Conservation (phyloP, 208 protist genomes). For the Leishmania arabica region DNA sequence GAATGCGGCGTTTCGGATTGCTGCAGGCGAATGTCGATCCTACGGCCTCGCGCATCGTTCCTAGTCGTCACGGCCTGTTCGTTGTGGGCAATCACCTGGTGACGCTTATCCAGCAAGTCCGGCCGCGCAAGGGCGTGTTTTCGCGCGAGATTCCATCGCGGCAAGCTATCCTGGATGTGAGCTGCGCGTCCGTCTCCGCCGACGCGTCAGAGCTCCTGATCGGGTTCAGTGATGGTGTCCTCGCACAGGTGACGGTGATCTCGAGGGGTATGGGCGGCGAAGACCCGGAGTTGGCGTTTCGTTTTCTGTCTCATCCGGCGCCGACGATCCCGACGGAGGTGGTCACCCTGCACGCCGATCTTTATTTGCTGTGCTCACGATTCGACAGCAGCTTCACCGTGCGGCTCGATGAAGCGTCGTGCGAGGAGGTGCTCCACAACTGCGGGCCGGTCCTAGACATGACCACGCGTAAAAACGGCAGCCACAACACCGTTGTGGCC, state of each 20-base stretch:
- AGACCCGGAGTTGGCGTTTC: slow-evolving; percentile 24
- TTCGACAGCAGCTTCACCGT: slow-evolving; percentile 58
- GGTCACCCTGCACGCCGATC: slow-evolving; percentile 16
- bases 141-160: slow-evolving; percentile 28
- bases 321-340: slow-evolving; percentile 35
- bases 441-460: slow-evolving; percentile 81
- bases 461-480: slow-evolving; percentile 44
- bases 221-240: slow-evolving; percentile 37
- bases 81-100: slow-evolving; percentile 71
- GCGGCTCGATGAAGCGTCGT: slow-evolving; percentile 35
- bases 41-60: slow-evolving; percentile 49
- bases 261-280: slow-evolving; percentile 1
- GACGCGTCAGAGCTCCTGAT: slow-evolving; percentile 27
- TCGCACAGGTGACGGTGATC: slow-evolving; percentile 23
- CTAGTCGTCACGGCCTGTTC: slow-evolving; percentile 52
- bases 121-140: slow-evolving; percentile 26
- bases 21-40: slow-evolving; percentile 68
- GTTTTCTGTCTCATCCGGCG: slow-evolving; percentile 25
- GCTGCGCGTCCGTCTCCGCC: slow-evolving; percentile 21
- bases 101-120: slow-evolving; percentile 35
- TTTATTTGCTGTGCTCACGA: slow-evolving; percentile 61
- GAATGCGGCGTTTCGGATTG: slow-evolving; percentile 24
- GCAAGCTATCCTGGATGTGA: slow-evolving; percentile 17
- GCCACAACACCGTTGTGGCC: slow-evolving; percentile 62
- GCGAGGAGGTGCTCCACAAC: slow-evolving; percentile 51